These are phyloP conservation scores for Scheffersomyces spartinae DNA, from an alignment of 805 yeast genomes.

Conservation along the genomic window DNA sequence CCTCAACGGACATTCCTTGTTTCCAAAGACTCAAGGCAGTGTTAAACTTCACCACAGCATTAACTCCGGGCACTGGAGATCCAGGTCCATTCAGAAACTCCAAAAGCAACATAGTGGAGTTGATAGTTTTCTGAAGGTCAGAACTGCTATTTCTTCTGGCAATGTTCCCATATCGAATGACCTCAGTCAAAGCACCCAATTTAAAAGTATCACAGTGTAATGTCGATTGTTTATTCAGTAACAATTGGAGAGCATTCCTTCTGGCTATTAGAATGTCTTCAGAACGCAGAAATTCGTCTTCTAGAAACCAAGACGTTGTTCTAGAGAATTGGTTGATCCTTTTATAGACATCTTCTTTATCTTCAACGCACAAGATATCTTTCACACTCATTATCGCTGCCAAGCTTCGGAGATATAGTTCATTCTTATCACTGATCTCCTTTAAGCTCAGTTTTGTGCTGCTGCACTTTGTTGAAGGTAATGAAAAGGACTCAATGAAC, in stretches of 20 bases:
- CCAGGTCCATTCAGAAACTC: no score
- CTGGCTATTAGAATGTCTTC: slow-evolving; percentile 37
- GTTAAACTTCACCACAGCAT: no score
- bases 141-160: slow-evolving; percentile 21
- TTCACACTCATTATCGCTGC: slow-evolving; percentile 14
- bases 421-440: no score
- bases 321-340: slow-evolving; percentile 8
- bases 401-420: no score
- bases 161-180: slow-evolving; percentile 29
- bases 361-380: slow-evolving; percentile 6
- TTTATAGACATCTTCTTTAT: no score
- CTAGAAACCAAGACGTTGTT: slow-evolving; percentile 24
- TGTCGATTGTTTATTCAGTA: slow-evolving; percentile 5
- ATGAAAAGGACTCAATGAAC: no score
- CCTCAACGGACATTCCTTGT: slow-evolving; percentile 41
- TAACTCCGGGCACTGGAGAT: no score
- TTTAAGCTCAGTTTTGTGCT: no score
- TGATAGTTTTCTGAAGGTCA: slow-evolving; percentile 39
- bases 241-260: slow-evolving; percentile 22
- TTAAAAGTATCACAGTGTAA: no score
- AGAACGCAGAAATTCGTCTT: slow-evolving; percentile 18
- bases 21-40: slow-evolving; percentile 58
- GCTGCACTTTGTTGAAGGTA: no score
- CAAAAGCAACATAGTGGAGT: slow-evolving; percentile 35
- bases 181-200: slow-evolving; percentile 22